Conservation (phyloP, 2,329 filamentous ascomycete species). For the Chaetoscypha palmicola region DNA sequence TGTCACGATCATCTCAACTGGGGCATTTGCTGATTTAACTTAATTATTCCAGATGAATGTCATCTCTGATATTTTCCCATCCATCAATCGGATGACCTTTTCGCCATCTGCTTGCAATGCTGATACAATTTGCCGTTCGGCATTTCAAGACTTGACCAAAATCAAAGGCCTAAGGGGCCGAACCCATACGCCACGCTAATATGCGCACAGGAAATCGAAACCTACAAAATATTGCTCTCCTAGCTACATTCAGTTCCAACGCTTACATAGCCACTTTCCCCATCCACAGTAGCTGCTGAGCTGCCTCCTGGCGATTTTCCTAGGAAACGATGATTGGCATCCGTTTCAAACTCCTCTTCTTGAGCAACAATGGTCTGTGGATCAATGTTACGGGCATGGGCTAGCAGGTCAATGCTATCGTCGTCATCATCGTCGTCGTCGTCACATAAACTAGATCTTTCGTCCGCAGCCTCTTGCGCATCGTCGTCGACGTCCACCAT, state of each 20-base stretch:
- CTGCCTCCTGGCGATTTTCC: not conserved
- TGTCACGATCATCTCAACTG: no score
- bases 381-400: conserved; percentile 13
- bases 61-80: no score
- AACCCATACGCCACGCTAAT: not conserved
- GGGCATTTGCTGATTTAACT: no score
- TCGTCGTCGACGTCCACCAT: not conserved
- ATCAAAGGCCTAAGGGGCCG: no score
- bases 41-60: no score
- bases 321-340: conserved; percentile 1
- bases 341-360: conserved; percentile 20
- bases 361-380: conserved; percentile 12
- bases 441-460: conserved; percentile 10
- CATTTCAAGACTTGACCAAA: no score
- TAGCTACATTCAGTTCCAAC: not conserved
- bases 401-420: conserved; percentile 22
- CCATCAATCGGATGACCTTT: no score
- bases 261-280: not conserved
- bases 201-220: not conserved
- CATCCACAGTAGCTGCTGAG: not conserved
- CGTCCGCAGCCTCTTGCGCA: conserved; percentile 3
- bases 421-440: conserved; percentile 16
- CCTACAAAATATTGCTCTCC: conserved; percentile 6
- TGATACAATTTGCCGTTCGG: no score
- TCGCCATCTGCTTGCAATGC: no score